Evolutionary conservation across 768 basidiomycete genomes (phyloP).

Genomic region (Chalciporus piperatus): DNA sequence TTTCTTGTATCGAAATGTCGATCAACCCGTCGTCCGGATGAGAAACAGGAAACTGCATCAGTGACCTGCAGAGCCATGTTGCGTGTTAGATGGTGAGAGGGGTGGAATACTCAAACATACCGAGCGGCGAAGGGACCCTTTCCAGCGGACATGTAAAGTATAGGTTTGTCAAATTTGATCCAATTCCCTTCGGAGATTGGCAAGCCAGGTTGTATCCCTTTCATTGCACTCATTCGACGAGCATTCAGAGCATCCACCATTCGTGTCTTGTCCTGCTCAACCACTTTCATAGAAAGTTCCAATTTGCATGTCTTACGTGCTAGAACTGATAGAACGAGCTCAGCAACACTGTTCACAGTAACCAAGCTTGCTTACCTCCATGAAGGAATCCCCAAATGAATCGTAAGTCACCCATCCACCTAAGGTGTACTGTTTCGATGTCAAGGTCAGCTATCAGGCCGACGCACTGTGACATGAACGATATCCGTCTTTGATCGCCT

Average conservation of each 20-base stretch:
- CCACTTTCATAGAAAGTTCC: constrained; percentile 68
- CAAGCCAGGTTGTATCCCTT: constrained; percentile 5
- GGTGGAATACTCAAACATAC: constrained; percentile 31
- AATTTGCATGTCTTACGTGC: constrained; percentile 63
- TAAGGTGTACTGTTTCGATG: constrained; percentile 76
- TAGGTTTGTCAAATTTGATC: constrained; percentile 64
- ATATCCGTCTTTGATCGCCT: constrained; percentile 56
- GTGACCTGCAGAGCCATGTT: constrained; percentile 43
- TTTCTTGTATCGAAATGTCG: constrained; percentile 64
- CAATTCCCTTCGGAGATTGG: constrained; percentile 45
- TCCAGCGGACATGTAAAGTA: constrained; percentile 72
- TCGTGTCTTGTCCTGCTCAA: constrained; percentile 62
- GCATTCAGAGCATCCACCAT: constrained; percentile 57
- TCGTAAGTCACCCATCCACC: constrained; percentile 84
- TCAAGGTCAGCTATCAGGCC: constrained; percentile 88
- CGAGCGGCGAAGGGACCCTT: constrained; percentile 74
- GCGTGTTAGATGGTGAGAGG: neutral
- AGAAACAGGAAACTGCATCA: constrained; percentile 84
- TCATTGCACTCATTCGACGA: constrained; percentile 29
- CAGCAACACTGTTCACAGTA: neutral
- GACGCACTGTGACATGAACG: constrained; percentile 80
- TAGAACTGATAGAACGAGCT: constrained; percentile 42
- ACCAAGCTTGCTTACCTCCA: constrained; percentile 46
- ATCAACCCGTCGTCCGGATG: constrained; percentile 76
- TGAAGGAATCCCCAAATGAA: constrained; percentile 72